Evolutionary conservation across 768 basidiomycete genomes (phyloP).

Genomic region (Leucosporidium creatinivorum): DNA sequence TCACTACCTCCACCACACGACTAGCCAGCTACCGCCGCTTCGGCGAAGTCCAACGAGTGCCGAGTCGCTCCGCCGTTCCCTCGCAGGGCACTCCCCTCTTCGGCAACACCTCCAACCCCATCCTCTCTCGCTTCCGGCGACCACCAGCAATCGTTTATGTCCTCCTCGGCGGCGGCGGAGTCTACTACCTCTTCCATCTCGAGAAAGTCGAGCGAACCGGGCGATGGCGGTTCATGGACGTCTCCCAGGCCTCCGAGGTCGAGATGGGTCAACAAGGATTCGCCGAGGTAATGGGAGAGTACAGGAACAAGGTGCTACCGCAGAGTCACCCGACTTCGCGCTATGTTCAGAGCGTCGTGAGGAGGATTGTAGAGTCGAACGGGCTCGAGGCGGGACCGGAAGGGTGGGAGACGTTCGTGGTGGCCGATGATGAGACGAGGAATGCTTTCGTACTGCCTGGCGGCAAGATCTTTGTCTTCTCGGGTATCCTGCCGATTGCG

Average conservation of each 20-base stretch:
- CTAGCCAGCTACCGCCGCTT: slow-evolving; percentile 17
- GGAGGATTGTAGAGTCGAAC: slow-evolving; percentile 61
- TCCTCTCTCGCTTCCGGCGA: not conserved
- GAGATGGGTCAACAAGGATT: slow-evolving; percentile 45
- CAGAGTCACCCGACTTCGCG: slow-evolving; percentile 57
- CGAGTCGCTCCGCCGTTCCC: not conserved
- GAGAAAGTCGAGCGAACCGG: slow-evolving; percentile 62
- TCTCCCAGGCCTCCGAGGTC: slow-evolving; percentile 54
- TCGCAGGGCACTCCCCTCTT: not conserved
- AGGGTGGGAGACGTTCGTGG: slow-evolving; percentile 19
- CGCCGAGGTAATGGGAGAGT: slow-evolving; percentile 51
- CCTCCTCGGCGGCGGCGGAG: slow-evolving; percentile 15
- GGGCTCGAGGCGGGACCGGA: slow-evolving; percentile 54
- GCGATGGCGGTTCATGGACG: slow-evolving; percentile 79
- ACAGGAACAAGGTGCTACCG: slow-evolving; percentile 55
- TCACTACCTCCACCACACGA: not conserved
- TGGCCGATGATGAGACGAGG: slow-evolving; percentile 19
- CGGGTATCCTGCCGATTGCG: slow-evolving; percentile 74
- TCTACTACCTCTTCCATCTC: slow-evolving; percentile 42
- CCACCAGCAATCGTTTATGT: slow-evolving; percentile 22
- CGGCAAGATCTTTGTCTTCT: slow-evolving; percentile 71
- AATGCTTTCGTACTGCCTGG: slow-evolving; percentile 45
- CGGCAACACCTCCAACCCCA: too few species aligned
- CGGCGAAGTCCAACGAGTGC: slow-evolving; percentile 12
- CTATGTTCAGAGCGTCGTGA: slow-evolving; percentile 64